A percentile compares a stretch with the other conserved stretches of the same genome.
Evolutionary conservation across 768 basidiomycete species (phyloP).

Genomic region (Tremella mesenterica): DNA sequence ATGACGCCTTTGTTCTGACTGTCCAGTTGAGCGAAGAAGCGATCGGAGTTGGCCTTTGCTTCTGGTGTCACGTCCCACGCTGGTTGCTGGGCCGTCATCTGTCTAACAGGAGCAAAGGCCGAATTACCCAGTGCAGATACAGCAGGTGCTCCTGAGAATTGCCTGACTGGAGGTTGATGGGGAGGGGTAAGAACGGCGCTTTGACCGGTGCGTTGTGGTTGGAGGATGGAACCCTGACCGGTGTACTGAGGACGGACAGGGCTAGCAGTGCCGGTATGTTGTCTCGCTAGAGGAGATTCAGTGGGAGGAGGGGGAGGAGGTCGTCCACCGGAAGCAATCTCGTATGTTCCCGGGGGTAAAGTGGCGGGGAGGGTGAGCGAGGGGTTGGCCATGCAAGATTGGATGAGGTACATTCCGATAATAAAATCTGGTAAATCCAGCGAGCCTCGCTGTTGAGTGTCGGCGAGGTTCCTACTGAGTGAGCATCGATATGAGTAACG

Average conservation of each 20-base stretch:
- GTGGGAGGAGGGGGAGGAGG: conserved; percentile 14
- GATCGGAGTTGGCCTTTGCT: conserved; percentile 71
- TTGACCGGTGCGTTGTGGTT: conserved; percentile 52
- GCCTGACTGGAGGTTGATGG: conserved; percentile 4
- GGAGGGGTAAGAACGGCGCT: conserved; percentile 16
- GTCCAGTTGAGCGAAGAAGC: conserved; percentile 76
- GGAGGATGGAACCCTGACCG: conserved; percentile 19
- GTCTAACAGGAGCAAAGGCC: conserved; percentile 10
- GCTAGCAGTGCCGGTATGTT: conserved; percentile 25
- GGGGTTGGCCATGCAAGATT: conserved; percentile 75
- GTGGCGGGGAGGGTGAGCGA: conserved; percentile 61
- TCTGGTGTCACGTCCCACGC: conserved; percentile 73
- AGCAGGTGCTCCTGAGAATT: conserved; percentile 11
- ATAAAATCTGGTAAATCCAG: conserved; percentile 88
- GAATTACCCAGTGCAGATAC: conserved; percentile 9
- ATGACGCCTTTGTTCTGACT: conserved; percentile 64
- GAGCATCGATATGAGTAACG: background rate
- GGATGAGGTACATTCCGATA: conserved; percentile 93
- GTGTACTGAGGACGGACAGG: conserved; percentile 29
- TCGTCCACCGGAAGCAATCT: conserved; percentile 55
- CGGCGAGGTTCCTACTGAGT: conserved; percentile 70
- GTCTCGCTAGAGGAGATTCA: conserved; percentile 25
- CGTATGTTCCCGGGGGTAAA: conserved; percentile 76
- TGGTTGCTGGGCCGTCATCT: conserved; percentile 2
- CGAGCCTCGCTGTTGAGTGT: conserved; percentile 80